Base-by-base conservation (phyloP, 2,329 filamentous ascomycete genomes). In the Apiospora hydei region DNA sequence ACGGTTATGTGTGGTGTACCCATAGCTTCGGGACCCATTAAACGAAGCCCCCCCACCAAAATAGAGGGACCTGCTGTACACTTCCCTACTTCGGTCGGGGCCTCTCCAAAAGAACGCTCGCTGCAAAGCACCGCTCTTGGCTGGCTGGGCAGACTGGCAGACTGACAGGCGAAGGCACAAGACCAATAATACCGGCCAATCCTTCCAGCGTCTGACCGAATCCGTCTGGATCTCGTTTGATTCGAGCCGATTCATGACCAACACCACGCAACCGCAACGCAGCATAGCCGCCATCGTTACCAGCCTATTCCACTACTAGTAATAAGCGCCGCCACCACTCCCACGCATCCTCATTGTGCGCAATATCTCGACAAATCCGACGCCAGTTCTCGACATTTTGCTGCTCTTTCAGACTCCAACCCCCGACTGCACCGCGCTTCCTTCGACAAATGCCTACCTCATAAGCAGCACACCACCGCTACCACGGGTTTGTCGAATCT, bases 191-290 rank as follows among this genome's bases (percentile, higher is more conserved):
- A 64, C 57, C 57, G 34, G 41, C 57, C 57, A 64, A 64, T 64
- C 57, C 34, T 41, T 41, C 57, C 34, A 5, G 34, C 30, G 41
- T 64, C 57, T 41, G 57, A 41, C 57, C n/a, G 57, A 38, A 38
- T 41, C 34, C 30, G 34, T 24, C 57, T 64, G 38, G 57, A 64
- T 41, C 57, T 64, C 57, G 57, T 41, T 64, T 38, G 57, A 30
- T 41, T 64, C 10, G 46, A 49, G 10, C 38, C 8, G 34, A 64
- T 64, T 41, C 57, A 64, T 41, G 30, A 68, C 68, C 69, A 67
- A 69, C 57, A 67, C 51, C 2, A 66, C 21, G 34, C 67, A 68
- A 64, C 67, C 68, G 53, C 68, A 30, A 67, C n/a, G 67, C 67
- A 68, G 34, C 34, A 26, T 21, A 64, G 64, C 69, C 57, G 57